These are phyloP conservation scores for Aspergillus leporis DNA, from an alignment of 495 filamentous ascomycete genomes.

Conservation along the genomic window DNA sequence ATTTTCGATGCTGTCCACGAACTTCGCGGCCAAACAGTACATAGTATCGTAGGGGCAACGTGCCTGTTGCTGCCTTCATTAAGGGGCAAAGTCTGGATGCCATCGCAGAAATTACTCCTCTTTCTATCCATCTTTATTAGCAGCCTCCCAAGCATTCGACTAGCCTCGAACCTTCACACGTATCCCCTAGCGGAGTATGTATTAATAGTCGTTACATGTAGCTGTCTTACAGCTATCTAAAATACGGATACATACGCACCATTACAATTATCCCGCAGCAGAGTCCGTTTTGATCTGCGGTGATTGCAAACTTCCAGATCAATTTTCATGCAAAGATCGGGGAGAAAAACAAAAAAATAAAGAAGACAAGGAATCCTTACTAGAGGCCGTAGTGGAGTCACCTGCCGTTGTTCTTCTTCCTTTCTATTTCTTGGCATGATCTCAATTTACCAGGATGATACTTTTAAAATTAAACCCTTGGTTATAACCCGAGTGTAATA, in stretches of 20 bases:
- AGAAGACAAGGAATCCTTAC: not conserved
- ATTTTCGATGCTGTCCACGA: too few species aligned
- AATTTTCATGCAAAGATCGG: not conserved
- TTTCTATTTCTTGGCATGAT: not conserved
- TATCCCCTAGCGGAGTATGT: not conserved
- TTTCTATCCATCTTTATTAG: not conserved
- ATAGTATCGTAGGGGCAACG: not conserved
- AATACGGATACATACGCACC: not conserved
- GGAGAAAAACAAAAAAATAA: not conserved
- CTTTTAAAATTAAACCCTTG: not conserved
- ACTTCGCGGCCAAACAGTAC: too few species aligned
- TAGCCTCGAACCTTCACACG: not conserved
- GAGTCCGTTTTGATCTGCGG: not conserved
- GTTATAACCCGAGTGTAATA: not conserved
- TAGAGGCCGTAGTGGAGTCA: slow-evolving; percentile 10
- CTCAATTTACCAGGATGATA: not conserved
- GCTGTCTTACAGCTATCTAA: not conserved
- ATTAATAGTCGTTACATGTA: not conserved
- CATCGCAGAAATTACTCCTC: not conserved
- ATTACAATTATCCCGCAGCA: not conserved
- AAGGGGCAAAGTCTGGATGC: not conserved
- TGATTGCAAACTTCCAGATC: slow-evolving; percentile 2
- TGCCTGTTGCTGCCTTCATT: not conserved
- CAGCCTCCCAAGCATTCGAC: not conserved
- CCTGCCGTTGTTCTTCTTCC: not conserved